Evolutionary conservation across 2,329 filamentous ascomycete genomes (phyloP), one percentile per base, ranked within the genome.

Genomic region (Alternaria atra): DNA sequence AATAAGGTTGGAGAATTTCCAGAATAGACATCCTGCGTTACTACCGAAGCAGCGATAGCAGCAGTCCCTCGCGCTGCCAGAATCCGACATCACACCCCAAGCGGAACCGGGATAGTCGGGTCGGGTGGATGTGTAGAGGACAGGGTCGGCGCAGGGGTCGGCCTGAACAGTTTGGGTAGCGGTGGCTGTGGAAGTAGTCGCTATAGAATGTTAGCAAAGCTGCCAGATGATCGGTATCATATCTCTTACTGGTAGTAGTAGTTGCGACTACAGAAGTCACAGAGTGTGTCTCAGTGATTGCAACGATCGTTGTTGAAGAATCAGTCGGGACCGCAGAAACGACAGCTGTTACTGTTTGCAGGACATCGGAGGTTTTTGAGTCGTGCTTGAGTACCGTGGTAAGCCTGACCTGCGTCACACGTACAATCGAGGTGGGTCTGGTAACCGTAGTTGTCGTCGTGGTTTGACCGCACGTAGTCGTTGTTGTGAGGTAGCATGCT

Each of bases 151-250:
- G 37, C 37, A 39, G n/a, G 37, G 37, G 20, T 39, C 9, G n/a
- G 37, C 37, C n/a, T 39, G 2, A 3, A 39, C n/a, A 2, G 37
- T 39, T n/a, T 39, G 7, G 10, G 37, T 39, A 20, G 37, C 37
- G n/a, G 37, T 39, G 7, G 37, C 37, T 20, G n/a, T 39, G 0
- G 37, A 39, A 10, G 37, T 39, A 39, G 37, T 39, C n/a, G 37
- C 37, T 39, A 10, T 17, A 3, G n/a, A 20, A 20, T 39, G 37
- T 39, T 39, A 39, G 37, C n/a, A 20, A 20, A 2, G n/a, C 9
- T 0, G 37, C 7, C n/a, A 39, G 4, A 1, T 3, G n/a, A 20
- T 39, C 2, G 6, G 4, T 2, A 10, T 39, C 0, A 10, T 20
- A n/a, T 2, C 7, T 20, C 7, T 39, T 39, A 39, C 37, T 39